Percentiles rank a stretch among this genome's conserved stretches.
phyloP scores from a whole-genome alignment of 352 stramenopile species.

The Globisporangium recalcitrans region DNA sequence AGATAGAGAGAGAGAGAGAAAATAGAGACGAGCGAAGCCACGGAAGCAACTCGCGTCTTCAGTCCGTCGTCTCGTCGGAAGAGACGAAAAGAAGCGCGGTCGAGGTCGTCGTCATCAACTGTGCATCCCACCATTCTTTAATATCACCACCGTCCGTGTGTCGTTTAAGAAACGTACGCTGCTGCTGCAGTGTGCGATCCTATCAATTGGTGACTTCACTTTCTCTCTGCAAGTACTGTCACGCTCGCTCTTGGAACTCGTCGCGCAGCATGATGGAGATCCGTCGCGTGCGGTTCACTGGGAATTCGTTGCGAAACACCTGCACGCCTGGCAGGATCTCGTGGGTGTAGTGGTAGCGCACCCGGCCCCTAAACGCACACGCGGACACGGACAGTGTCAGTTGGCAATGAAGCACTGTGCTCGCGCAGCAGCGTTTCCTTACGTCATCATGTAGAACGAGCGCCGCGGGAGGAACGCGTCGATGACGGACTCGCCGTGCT shows the following conservation, averaged over 20 bases:
- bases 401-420: neutral
- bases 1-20: conserved; percentile 19
- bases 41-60: neutral
- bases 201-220: neutral
- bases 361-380: conserved; percentile 34
- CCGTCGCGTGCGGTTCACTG: conserved; percentile 63
- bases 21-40: conserved; percentile 3
- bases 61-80: neutral
- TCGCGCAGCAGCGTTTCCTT: conserved; percentile 11
- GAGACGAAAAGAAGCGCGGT: neutral
- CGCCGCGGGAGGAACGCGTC: conserved; percentile 62
- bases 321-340: conserved; percentile 71
- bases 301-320: conserved; percentile 43
- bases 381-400: neutral
- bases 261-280: conserved; percentile 85
- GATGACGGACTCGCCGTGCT: conserved; percentile 63
- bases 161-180: conserved; percentile 7
- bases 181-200: too few species aligned
- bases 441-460: conserved; percentile 88
- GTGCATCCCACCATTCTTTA: neutral
- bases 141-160: conserved; percentile 2
- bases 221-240: neutral
- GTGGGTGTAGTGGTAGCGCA: conserved; percentile 86
- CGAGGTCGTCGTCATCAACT: neutral
- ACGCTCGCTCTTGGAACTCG: conserved; percentile 36